Evolutionary conservation across 176 grass and related monocot species (phyloP), one percentile per base, ranked within the genome.

Genomic region (Secale cereale): DNA sequence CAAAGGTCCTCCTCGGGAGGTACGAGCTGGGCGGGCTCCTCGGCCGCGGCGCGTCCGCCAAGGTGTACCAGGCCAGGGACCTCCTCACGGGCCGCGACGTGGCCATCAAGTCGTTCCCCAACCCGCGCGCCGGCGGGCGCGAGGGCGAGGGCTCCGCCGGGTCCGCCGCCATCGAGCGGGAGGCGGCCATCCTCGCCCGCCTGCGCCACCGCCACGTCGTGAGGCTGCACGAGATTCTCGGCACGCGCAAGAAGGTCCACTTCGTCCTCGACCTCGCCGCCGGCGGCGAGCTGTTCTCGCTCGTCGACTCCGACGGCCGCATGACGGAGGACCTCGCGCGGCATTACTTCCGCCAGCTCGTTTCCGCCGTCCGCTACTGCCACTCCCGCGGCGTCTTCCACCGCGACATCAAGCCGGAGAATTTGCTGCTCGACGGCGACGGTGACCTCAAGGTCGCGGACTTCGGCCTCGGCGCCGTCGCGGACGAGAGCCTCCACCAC

Each of bases 401-500:
- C 93, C 91, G 96, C 45, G 96, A 98, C 86, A 92, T 98, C 74
- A 98, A 98, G 87, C 96, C 91, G 14, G 93, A 95, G 87, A 98
- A 98, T 52, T 77, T 98, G 7, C 91, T 98, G 2, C 85, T 95
- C 1, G 96, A 94, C 83, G 87, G 26, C 39, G 52, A 52, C 16
- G 93, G 93, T 22, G 85, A 88, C 36, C 87, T 98, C 23, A 95
- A 89, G 27, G 83, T 97, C 11, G 90, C 95, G 9, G 92, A 94
- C 65, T 91, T 94, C 61, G 91, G 91, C 0, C 87, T 93, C 48
- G 91, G 91, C 70, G 87, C 92, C 73, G 31, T 78, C 22, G 29
- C 82, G 4, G 70, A 32, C 72, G 56, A 27, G 3, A 7, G 6
- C 27, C 86, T 92, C 31, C 77, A 79, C 19, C 95, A 88, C 86